These are phyloP conservation scores for Fusarium hostae DNA, from an alignment of 2,329 filamentous ascomycete species.

Conservation along the genomic window DNA sequence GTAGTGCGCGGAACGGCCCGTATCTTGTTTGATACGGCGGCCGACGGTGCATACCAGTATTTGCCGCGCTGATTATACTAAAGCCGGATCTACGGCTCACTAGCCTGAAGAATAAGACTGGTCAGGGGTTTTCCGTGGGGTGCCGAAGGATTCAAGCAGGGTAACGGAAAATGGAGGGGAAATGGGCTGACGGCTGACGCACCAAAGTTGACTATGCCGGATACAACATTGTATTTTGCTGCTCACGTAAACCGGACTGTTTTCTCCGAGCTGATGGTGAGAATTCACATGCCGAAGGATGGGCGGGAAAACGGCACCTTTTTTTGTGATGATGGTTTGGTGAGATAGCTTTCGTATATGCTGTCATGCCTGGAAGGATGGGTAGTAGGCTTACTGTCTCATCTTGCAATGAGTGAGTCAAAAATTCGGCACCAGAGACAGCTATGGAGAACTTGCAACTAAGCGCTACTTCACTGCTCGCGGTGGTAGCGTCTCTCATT, in stretches of 20 bases:
- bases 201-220: neutral
- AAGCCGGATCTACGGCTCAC: neutral
- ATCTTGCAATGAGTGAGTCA: rapidly evolving
- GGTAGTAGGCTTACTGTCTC: neutral
- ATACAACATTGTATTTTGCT: neutral
- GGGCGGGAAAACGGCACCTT: neutral
- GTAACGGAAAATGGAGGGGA: neutral
- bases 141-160: neutral
- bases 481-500: neutral
- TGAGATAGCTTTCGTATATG: neutral
- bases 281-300: neutral
- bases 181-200: neutral
- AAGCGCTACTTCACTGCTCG: neutral
- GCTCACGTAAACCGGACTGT: neutral
- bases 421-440: rapidly evolving
- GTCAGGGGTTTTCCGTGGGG: neutral
- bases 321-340: neutral
- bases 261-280: neutral
- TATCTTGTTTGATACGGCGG: neutral
- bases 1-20: neutral
- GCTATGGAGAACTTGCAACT: neutral
- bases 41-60: neutral
- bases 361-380: neutral
- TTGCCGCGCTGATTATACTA: neutral
- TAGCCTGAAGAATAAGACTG: neutral